phyloP scores from a whole-genome alignment of 495 filamentous ascomycete species.

The Eremomyces bilateralis region DNA sequence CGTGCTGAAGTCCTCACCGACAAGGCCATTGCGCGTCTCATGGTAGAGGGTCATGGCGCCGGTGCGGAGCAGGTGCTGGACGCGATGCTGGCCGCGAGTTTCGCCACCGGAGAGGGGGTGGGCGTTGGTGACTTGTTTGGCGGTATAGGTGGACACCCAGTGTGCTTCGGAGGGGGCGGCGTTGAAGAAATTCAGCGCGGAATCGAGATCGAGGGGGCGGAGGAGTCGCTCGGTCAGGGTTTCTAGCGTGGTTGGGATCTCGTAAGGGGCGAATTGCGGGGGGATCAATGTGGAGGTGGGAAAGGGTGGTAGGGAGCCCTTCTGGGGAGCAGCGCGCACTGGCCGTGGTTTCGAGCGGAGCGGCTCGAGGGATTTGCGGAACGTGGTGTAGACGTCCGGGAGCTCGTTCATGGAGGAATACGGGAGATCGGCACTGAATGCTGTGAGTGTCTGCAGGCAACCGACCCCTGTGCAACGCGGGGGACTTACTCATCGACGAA shows the following conservation, averaged over 20 bases:
- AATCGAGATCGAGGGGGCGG: slow-evolving; percentile 25
- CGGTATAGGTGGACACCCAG: no score
- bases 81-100: slow-evolving; percentile 26
- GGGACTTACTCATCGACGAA: slow-evolving; percentile 43
- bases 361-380: slow-evolving; percentile 43
- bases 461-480: background rate
- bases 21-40: slow-evolving; percentile 41
- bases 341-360: slow-evolving; percentile 35
- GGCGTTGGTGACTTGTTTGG: no score
- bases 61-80: slow-evolving; percentile 33
- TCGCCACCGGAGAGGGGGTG: slow-evolving; percentile 51
- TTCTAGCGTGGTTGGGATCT: slow-evolving; percentile 29
- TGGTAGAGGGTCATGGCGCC: slow-evolving; percentile 39
- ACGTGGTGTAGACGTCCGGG: slow-evolving; percentile 46
- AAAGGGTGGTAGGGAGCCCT: slow-evolving; percentile 28
- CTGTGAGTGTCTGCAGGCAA: background rate
- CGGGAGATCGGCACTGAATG: slow-evolving; percentile 31
- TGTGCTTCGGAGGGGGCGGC: no score
- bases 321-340: slow-evolving; percentile 23
- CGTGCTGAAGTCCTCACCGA: slow-evolving; percentile 44
- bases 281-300: slow-evolving; percentile 25
- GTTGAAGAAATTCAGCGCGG: no score
- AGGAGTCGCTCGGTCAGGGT: slow-evolving; percentile 28
- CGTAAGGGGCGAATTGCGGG: slow-evolving; percentile 33
- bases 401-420: slow-evolving; percentile 27